phyloP scores from a whole-genome alignment of 192 early-diverging fungal species.

The Podila epicladia region DNA sequence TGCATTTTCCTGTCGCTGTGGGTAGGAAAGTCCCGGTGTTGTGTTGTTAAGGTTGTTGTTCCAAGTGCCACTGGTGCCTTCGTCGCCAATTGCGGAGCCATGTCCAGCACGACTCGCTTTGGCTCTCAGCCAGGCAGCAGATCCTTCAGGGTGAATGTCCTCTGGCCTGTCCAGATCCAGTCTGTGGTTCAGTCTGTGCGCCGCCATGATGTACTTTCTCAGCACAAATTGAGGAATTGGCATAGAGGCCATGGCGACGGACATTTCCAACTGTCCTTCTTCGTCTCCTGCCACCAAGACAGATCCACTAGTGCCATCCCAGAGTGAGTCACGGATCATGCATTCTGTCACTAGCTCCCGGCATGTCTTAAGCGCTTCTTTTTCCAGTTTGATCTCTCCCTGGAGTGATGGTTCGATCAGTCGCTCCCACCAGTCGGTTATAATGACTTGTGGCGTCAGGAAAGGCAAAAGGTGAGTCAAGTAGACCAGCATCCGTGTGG shows the following conservation, averaged over 20 bases:
- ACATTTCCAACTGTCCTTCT: slow-evolving; percentile 29
- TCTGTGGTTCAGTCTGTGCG: slow-evolving; percentile 34
- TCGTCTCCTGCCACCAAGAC: slow-evolving; percentile 37
- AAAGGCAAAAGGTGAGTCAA: slow-evolving; percentile 46
- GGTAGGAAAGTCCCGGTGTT: too few relatives aligned
- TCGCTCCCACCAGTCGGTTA: slow-evolving; percentile 50
- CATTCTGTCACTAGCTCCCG: slow-evolving; percentile 44
- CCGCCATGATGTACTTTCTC: slow-evolving; percentile 34
- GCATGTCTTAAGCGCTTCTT: slow-evolving; percentile 38
- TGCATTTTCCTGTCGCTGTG: slow-evolving; percentile 8
- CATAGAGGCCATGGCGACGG: slow-evolving; percentile 25
- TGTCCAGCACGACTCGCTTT: slow-evolving; percentile 5
- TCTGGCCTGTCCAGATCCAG: slow-evolving; percentile 11
- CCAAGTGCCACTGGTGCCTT: neutral
- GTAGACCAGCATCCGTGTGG: slow-evolving; percentile 41
- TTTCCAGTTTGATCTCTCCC: slow-evolving; percentile 46
- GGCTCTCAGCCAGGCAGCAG: slow-evolving; percentile 7
- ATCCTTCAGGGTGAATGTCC: neutral
- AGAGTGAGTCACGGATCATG: slow-evolving; percentile 27
- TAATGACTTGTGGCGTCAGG: slow-evolving; percentile 43
- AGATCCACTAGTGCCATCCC: slow-evolving; percentile 28
- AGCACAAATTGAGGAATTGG: slow-evolving; percentile 44
- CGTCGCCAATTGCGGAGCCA: neutral
- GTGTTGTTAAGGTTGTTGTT: too few relatives aligned
- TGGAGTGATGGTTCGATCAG: slow-evolving; percentile 44